phyloP scores from a whole-genome alignment of 1,284 basidiomycete genomes.

The Melampsora americana region DNA sequence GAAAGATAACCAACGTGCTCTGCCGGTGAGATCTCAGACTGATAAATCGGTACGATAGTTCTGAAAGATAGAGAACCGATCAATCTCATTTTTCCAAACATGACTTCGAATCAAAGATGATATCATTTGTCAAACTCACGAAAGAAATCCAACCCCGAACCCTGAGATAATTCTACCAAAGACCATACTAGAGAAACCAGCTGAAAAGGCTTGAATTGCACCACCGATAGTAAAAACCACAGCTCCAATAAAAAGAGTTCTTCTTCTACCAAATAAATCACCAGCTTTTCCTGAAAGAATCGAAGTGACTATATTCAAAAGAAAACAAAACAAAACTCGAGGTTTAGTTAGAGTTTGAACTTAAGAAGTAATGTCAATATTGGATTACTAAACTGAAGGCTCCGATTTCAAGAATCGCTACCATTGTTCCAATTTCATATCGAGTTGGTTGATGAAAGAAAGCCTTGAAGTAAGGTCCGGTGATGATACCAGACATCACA shows the following conservation, averaged over 20 bases:
- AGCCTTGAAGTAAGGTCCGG: conserved; percentile 73
- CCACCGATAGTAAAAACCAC: conserved; percentile 83
- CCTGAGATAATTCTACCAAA: conserved; percentile 82
- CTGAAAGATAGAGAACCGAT: conserved; percentile 56
- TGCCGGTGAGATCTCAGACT: conserved; percentile 92
- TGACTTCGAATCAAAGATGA: too few species aligned
- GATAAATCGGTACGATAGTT: conserved; percentile 96
- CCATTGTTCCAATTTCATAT: conserved; percentile 71
- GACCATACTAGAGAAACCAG: conserved; percentile 80
- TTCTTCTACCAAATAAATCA: conserved; percentile 79
- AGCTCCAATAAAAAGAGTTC: conserved; percentile 82
- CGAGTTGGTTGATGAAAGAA: conserved; percentile 70
- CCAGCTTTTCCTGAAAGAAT: conserved; percentile 82
- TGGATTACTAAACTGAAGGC: conserved; percentile 67
- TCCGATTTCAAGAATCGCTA: conserved; percentile 70
- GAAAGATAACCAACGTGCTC: conserved; percentile 67
- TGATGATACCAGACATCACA: conserved; percentile 88
- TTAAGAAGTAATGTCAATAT: not conserved
- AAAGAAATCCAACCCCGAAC: conserved; percentile 87
- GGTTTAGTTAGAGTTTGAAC: not conserved
- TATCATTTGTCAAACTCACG: conserved; percentile 61
- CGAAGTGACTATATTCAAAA: conserved; percentile 67
- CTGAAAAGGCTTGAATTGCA: conserved; percentile 80
- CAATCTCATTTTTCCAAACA: not conserved
- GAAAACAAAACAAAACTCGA: not conserved